These are phyloP conservation scores for Aciculosporium take DNA, from an alignment of 2,329 filamentous ascomycete species.

Conservation along the genomic window DNA sequence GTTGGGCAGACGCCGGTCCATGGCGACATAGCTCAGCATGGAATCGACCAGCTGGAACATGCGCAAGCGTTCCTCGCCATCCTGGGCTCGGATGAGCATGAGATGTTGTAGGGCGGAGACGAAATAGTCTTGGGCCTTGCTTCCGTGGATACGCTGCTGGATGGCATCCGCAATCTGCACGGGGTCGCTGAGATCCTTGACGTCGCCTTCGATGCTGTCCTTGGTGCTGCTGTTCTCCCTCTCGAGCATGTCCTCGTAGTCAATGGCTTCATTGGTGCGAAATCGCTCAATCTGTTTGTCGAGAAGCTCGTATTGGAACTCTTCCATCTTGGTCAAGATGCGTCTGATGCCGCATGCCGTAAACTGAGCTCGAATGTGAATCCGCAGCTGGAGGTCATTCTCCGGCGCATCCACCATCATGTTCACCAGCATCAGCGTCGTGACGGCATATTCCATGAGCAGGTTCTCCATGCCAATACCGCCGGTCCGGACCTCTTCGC, in stretches of 20 bases:
- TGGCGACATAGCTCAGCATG: constrained; percentile 98
- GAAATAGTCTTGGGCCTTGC: constrained; percentile 86
- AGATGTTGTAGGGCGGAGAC: constrained; percentile 90
- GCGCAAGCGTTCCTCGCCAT: constrained; percentile 77
- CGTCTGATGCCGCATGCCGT: constrained; percentile 91
- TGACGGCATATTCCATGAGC: constrained; percentile 96
- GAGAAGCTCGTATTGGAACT: constrained; percentile 93
- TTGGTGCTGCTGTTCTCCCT: constrained; percentile 81
- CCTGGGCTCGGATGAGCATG: constrained; percentile 79
- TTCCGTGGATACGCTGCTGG: constrained; percentile 67
- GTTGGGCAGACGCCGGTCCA: constrained; percentile 89
- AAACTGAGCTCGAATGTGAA: constrained; percentile 92
- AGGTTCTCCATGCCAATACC: constrained; percentile 98
- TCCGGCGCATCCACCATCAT: constrained; percentile 90
- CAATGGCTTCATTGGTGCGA: constrained; percentile 85
- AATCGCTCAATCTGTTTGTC: constrained; percentile 97
- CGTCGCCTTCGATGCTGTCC: constrained; percentile 71
- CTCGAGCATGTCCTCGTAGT: constrained; percentile 95
- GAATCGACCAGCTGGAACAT: constrained; percentile 97
- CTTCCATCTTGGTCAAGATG: constrained; percentile 91
- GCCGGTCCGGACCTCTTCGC: constrained; percentile 87
- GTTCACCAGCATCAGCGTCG: constrained; percentile 88
- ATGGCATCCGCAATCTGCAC: constrained; percentile 91
- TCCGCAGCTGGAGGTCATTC: constrained; percentile 74
- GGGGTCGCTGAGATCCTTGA: constrained; percentile 86